A percentile compares a stretch with the other conserved stretches of the same genome.
These are phyloP conservation scores for Phytophthora europaea DNA, from an alignment of 352 stramenopile genomes.

Conservation along the genomic window DNA sequence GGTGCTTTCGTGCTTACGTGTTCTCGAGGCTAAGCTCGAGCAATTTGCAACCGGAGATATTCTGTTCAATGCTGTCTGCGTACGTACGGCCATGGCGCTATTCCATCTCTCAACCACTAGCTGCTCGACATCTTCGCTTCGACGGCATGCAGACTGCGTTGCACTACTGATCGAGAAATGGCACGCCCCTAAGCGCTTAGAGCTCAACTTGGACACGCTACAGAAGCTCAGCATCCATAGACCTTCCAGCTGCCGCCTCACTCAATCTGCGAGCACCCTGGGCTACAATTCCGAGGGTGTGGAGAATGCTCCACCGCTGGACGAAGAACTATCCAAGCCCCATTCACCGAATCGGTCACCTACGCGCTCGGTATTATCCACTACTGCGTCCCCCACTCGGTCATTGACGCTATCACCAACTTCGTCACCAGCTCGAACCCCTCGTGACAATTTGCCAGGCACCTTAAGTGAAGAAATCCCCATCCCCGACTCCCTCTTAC, in stretches of 20 bases:
- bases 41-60: constrained; percentile 22
- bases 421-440: constrained; percentile 25
- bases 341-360: constrained; percentile 5
- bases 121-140: constrained; percentile 29
- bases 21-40: constrained; percentile 50
- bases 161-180: constrained; percentile 57
- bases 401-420: constrained; percentile 15
- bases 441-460: constrained; percentile 24
- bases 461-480: constrained; percentile 23
- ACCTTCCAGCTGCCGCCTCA: constrained; percentile 27
- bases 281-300: constrained; percentile 13
- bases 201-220: constrained; percentile 80
- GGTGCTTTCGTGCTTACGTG: constrained; percentile 57
- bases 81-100: constrained; percentile 70
- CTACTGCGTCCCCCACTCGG: constrained; percentile 19
- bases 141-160: constrained; percentile 56
- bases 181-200: constrained; percentile 68
- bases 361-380: constrained; percentile 9
- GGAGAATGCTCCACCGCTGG: constrained; percentile 3
- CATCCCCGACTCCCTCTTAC: constrained; percentile 2
- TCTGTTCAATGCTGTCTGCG: constrained; percentile 59
- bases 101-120: constrained; percentile 59
- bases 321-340: constrained; percentile 3
- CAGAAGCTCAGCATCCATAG: constrained; percentile 48
- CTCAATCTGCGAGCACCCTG: constrained; percentile 33